A percentile compares a stretch with the other conserved stretches of the same genome.
Conservation (phyloP, 2,329 filamentous ascomycete genomes). For the Colletotrichum eremochloae region DNA sequence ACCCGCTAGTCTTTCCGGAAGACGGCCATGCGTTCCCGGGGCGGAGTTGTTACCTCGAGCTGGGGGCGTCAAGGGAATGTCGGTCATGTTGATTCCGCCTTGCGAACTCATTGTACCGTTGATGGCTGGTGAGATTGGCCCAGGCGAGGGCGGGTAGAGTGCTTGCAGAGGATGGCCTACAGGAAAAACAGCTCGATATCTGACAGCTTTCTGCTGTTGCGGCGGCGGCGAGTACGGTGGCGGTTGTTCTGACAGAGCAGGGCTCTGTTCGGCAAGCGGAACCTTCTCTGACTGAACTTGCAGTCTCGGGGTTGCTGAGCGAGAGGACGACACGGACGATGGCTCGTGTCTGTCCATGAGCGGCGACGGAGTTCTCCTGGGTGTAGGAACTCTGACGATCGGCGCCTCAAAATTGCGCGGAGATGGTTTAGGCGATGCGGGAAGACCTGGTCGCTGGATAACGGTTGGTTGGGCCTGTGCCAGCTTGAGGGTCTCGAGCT, state of each 20-base stretch:
- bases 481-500: conserved; percentile 9
- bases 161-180: conserved; percentile 62
- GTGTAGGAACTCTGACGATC: conserved; percentile 54
- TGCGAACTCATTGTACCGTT: conserved; percentile 73
- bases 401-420: conserved; percentile 46
- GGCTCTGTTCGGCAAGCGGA: conserved; percentile 24
- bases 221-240: conserved; percentile 70
- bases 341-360: conserved; percentile 41
- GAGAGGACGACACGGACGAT: conserved; percentile 48
- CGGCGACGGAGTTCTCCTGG: conserved; percentile 52
- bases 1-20: conserved; percentile 61
- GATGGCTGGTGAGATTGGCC: conserved; percentile 73
- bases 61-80: conserved; percentile 67
- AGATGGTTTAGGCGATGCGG: conserved; percentile 42
- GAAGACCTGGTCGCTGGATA: conserved; percentile 35
- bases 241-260: conserved; percentile 56
- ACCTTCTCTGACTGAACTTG: conserved; percentile 31
- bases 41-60: conserved; percentile 44
- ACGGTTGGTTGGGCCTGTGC: conserved; percentile 15
- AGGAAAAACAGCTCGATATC: conserved; percentile 71
- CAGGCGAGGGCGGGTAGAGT: conserved; percentile 69
- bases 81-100: conserved; percentile 70
- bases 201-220: conserved; percentile 55
- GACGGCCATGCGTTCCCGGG: conserved; percentile 41
- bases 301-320: conserved; percentile 42